Conservation (phyloP, 257 asterid species). For the Solanum microdontum region DNA sequence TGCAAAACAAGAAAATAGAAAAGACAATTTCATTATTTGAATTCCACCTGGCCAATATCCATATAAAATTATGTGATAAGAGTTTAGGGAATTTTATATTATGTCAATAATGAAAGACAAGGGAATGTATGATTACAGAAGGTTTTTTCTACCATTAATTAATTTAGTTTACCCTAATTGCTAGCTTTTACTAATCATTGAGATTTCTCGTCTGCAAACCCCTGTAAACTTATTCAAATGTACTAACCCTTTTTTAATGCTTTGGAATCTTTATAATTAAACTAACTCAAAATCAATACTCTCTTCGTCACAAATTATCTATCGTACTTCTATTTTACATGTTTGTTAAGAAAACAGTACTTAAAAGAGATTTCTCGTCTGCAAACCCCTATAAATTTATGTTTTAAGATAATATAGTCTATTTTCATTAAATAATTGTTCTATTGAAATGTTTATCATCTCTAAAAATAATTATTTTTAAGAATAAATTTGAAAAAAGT, state of each 20-base stretch:
- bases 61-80: neutral
- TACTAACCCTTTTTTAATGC: neutral
- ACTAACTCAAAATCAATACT: neutral
- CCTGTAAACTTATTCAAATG: constrained; percentile 3
- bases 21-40: neutral
- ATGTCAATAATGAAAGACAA: constrained; percentile 18
- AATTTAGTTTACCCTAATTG: constrained; percentile 12
- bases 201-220: neutral
- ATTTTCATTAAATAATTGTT: neutral
- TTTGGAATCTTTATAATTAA: constrained; percentile 6
- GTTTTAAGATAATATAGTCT: neutral
- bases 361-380: neutral
- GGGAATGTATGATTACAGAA: constrained; percentile 11
- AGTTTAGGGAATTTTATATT: neutral
- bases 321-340: neutral
- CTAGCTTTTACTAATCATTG: constrained; percentile 10
- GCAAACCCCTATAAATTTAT: no score
- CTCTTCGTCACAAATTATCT: neutral
- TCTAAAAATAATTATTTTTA: neutral
- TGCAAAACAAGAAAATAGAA: neutral
- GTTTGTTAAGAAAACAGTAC: neutral
- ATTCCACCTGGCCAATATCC: neutral
- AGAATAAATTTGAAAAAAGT: neutral
- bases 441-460: neutral
- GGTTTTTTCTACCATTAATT: constrained; percentile 12